Percentiles rank a stretch among this genome's conserved stretches.
phyloP scores from a whole-genome alignment of 306 rosid species.

The Citrullus mucosospermus region DNA sequence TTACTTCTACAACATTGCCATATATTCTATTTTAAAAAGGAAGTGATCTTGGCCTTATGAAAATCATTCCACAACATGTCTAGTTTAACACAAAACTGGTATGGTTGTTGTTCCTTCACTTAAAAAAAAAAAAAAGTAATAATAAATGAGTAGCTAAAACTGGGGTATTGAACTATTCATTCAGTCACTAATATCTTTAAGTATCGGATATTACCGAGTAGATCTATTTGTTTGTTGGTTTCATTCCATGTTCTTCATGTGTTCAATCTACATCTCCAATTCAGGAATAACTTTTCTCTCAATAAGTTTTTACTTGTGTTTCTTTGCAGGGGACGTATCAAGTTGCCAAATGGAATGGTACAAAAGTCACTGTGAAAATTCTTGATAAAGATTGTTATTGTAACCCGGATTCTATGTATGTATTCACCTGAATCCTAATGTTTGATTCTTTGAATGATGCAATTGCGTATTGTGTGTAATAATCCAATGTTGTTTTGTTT shows the following conservation, averaged over 20 bases:
- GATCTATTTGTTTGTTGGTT: not conserved
- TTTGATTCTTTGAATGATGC: conserved; percentile 3
- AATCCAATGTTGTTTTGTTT: too few relatives aligned
- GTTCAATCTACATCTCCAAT: not conserved
- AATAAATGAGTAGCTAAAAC: not conserved
- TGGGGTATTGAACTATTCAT: not conserved
- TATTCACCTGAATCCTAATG: conserved; percentile 11
- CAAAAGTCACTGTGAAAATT: conserved; percentile 90
- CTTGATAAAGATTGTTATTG: conserved; percentile 80
- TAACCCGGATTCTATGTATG: conserved; percentile 82
- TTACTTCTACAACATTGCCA: too few relatives aligned
- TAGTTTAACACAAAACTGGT: not conserved
- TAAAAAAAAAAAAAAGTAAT: not conserved
- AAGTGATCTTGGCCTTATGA: not conserved
- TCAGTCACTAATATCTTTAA: not conserved
- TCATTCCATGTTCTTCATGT: not conserved
- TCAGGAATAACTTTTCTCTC: not conserved
- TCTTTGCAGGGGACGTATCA: conserved; percentile 66
- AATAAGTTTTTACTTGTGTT: not conserved
- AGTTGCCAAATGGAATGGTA: conserved; percentile 99
- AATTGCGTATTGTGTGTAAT: not conserved
- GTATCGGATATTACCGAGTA: not conserved
- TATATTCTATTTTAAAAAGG: not conserved
- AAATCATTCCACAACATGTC: not conserved
- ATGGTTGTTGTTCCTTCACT: not conserved